Evolutionary conservation across 805 yeast species (phyloP).

Genomic region (Wickerhamiella parazyma): DNA sequence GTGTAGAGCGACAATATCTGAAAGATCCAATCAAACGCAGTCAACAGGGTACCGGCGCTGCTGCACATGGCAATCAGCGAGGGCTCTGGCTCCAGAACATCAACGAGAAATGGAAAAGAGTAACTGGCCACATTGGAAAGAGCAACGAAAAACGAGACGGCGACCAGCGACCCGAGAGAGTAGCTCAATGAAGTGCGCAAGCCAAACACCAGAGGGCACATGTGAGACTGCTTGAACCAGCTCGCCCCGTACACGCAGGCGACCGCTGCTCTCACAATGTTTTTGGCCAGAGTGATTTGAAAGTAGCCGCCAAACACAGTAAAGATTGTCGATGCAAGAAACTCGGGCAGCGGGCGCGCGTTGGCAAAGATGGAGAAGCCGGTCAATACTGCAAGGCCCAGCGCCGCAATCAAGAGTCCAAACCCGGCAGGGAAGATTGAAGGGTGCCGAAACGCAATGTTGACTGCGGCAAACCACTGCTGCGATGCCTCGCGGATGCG

Average conservation of each 20-base stretch:
- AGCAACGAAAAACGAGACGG: slow-evolving; percentile 65
- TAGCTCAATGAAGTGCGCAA: slow-evolving; percentile 46
- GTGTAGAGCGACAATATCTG: slow-evolving; percentile 85
- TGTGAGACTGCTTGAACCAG: slow-evolving; percentile 56
- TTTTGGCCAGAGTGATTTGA: slow-evolving; percentile 69
- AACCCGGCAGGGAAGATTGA: slow-evolving; percentile 49
- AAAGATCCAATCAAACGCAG: slow-evolving; percentile 63
- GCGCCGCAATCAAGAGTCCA: slow-evolving; percentile 44
- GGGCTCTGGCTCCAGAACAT: background rate
- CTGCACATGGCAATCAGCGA: slow-evolving; percentile 5
- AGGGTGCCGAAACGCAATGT: slow-evolving; percentile 61
- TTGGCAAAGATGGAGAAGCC: slow-evolving; percentile 51
- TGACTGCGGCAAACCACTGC: slow-evolving; percentile 56
- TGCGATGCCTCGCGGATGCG: slow-evolving; percentile 66
- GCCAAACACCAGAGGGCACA: background rate
- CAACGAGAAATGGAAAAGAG: slow-evolving; percentile 1
- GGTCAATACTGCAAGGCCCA: slow-evolving; percentile 53
- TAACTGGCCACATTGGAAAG: slow-evolving; percentile 42
- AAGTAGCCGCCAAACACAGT: slow-evolving; percentile 74
- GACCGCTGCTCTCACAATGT: slow-evolving; percentile 65
- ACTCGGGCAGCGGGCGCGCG: slow-evolving; percentile 27
- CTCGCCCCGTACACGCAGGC: slow-evolving; percentile 70
- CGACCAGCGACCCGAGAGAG: slow-evolving; percentile 82
- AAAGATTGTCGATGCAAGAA: slow-evolving; percentile 58
- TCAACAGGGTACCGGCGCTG: slow-evolving; percentile 28